phyloP scores from a whole-genome alignment of 805 yeast genomes.

The Clavispora asparagi region DNA sequence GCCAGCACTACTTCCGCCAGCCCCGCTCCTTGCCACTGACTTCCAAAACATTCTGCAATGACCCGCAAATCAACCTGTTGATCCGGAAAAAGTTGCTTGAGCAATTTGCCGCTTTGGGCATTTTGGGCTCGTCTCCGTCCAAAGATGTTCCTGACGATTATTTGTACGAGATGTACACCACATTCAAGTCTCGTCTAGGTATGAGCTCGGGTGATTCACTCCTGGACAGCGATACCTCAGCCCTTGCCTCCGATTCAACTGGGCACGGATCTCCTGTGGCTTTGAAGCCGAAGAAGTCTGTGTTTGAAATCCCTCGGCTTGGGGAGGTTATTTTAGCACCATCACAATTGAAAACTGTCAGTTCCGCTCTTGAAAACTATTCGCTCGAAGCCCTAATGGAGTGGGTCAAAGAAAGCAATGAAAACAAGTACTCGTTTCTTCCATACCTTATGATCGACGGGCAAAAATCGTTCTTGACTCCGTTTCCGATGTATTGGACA shows the following conservation, averaged over 20 bases:
- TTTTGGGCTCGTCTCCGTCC: constrained; percentile 30
- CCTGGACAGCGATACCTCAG: neutral
- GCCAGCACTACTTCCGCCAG: constrained; percentile 10
- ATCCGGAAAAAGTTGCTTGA: constrained; percentile 29
- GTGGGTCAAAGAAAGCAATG: constrained; percentile 10
- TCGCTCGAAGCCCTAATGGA: constrained; percentile 9
- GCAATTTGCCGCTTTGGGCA: constrained; percentile 32
- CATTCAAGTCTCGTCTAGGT: constrained; percentile 25
- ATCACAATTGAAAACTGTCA: neutral
- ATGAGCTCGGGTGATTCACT: constrained; percentile 1
- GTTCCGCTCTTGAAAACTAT: neutral
- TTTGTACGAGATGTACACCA: constrained; percentile 25
- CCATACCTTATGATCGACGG: constrained; percentile 24
- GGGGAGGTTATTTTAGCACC: constrained; percentile 11
- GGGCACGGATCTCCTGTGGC: neutral
- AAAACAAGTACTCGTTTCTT: constrained; percentile 20
- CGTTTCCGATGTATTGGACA: constrained; percentile 36
- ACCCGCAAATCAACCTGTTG: constrained; percentile 25
- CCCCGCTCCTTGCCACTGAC: constrained; percentile 8
- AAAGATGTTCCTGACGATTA: constrained; percentile 23
- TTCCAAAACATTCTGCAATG: constrained; percentile 22
- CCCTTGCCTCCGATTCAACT: neutral
- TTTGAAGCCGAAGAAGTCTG: constrained; percentile 1
- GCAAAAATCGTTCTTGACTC: constrained; percentile 21
- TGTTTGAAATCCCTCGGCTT: constrained; percentile 6